These are phyloP conservation scores for Solanum medicagineum DNA, from an alignment of 257 asterid genomes.

Conservation along the genomic window DNA sequence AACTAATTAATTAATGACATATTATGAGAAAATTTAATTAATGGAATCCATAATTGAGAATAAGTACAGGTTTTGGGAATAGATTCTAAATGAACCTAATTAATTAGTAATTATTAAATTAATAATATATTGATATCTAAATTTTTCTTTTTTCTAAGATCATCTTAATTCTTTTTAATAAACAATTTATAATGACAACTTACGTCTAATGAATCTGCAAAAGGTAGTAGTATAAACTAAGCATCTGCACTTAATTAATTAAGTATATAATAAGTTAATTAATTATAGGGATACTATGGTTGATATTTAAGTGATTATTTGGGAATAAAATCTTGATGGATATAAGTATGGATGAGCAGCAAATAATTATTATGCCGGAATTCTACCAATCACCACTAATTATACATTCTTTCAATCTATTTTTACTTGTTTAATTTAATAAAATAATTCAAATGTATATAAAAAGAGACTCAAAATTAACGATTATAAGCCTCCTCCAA, in stretches of 20 bases:
- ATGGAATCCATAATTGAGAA: neutral
- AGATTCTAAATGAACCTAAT: neutral
- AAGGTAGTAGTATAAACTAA: neutral
- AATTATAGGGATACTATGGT: neutral
- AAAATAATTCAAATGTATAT: too few species aligned
- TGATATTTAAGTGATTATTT: neutral
- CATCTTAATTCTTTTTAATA: neutral
- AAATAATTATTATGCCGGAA: conserved; percentile 4
- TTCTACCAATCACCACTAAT: neutral
- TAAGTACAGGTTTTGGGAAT: neutral
- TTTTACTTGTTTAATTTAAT: too few species aligned
- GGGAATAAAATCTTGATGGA: neutral
- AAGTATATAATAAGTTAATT: neutral
- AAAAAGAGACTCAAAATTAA: too few species aligned
- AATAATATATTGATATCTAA: neutral
- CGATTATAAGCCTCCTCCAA: too few species aligned
- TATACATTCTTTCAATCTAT: neutral
- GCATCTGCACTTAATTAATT: neutral
- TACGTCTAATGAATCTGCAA: neutral
- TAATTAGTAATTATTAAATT: neutral
- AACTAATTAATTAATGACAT: neutral
- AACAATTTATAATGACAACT: neutral
- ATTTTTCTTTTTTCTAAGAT: neutral
- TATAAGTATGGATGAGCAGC: neutral
- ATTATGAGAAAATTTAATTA: neutral